Conservation (phyloP, 176 grass and related monocot genomes). For the Musa acuminata region DNA sequence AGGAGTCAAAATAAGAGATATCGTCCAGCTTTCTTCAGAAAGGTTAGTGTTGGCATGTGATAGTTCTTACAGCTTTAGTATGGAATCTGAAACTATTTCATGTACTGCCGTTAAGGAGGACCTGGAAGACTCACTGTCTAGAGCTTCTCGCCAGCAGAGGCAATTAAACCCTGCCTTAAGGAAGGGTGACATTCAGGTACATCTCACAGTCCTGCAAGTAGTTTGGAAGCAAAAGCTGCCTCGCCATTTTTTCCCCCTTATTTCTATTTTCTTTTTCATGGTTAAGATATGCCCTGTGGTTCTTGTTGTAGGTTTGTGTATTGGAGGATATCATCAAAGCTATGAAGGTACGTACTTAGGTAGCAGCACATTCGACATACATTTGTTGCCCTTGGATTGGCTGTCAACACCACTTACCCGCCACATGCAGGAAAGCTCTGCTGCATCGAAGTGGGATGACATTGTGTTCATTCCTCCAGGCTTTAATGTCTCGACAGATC, state of each 20-base stretch:
- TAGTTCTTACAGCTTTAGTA: neutral
- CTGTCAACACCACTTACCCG: neutral
- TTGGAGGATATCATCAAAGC: conserved; percentile 75
- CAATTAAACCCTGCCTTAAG: conserved; percentile 45
- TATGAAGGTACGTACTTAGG: conserved; percentile 51
- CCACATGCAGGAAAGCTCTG: conserved; percentile 50
- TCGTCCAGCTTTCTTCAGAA: conserved; percentile 94
- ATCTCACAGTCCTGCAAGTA: neutral
- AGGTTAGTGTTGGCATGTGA: conserved; percentile 31
- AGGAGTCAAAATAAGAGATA: conserved; percentile 82
- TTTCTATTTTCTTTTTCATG: neutral
- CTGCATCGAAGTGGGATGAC: conserved; percentile 61
- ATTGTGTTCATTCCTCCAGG: conserved; percentile 87
- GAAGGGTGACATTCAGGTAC: conserved; percentile 71
- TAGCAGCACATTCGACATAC: neutral
- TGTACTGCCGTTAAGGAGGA: conserved; percentile 51
- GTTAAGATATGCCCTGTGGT: neutral
- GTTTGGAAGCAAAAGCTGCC: neutral
- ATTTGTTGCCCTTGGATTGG: neutral
- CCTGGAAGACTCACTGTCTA: conserved; percentile 63
- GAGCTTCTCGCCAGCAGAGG: conserved; percentile 47
- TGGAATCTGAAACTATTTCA: too few relatives aligned
- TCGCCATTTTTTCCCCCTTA: neutral
- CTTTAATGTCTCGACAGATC: conserved; percentile 41
- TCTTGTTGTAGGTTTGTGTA: conserved; percentile 49